phyloP scores from a whole-genome alignment of 2,329 filamentous ascomycete genomes.

The Tolypocladium album region DNA sequence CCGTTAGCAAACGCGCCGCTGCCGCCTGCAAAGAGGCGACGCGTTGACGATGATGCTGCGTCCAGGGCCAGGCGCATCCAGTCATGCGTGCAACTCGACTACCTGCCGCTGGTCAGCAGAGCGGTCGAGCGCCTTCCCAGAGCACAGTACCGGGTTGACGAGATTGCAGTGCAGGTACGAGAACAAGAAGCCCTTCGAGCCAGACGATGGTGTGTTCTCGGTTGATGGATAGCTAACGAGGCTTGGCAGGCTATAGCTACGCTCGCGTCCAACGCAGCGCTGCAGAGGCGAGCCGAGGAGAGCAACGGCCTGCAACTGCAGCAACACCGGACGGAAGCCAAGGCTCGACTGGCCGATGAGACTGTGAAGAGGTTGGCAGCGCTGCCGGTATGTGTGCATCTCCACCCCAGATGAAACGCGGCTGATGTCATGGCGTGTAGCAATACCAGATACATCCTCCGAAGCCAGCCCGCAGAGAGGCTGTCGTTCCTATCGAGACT shows the following conservation, averaged over 20 bases:
- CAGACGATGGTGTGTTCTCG: neutral
- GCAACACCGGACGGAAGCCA: constrained; percentile 10
- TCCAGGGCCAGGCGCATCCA: constrained; percentile 7
- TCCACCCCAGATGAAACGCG: neutral
- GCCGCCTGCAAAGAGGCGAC: constrained; percentile 20
- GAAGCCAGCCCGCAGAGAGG: neutral
- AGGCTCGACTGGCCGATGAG: constrained; percentile 4
- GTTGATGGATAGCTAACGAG: neutral
- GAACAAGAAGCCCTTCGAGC: neutral
- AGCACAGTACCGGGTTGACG: constrained; percentile 11
- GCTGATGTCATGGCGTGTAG: neutral
- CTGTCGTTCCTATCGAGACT: too few relatives aligned
- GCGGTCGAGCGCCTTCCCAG: constrained; percentile 13
- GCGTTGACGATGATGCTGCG: constrained; percentile 11
- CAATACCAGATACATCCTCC: neutral
- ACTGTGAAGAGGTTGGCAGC: constrained; percentile 10
- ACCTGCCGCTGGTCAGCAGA: constrained; percentile 20
- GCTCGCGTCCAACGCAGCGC: constrained; percentile 11
- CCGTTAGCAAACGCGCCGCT: constrained; percentile 12
- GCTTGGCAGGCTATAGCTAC: constrained; percentile 10
- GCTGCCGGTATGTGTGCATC: constrained; percentile 8
- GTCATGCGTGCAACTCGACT: constrained; percentile 16
- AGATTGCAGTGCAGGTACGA: constrained; percentile 20
- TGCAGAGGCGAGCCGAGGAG: constrained; percentile 13
- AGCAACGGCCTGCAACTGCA: constrained; percentile 7